A percentile compares a stretch with the other conserved stretches of the same genome.
Evolutionary conservation across 345 rosid species (phyloP).

Genomic region (Fremontodendron californicum): DNA sequence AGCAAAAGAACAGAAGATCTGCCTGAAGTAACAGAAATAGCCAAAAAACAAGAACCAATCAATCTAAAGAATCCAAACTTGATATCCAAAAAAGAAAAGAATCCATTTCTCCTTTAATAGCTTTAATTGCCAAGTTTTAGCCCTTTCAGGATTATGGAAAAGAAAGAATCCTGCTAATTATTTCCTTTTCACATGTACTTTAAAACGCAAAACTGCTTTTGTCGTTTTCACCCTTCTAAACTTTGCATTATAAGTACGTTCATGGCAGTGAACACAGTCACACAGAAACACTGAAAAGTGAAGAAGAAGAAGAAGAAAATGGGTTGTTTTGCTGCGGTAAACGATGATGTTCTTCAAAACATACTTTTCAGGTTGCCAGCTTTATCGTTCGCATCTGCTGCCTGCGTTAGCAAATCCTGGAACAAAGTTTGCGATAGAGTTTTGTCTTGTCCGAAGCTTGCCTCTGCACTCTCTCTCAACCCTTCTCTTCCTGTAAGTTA

Average conservation of each 20-base stretch:
- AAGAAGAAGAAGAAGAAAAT: background rate
- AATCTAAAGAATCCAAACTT: background rate
- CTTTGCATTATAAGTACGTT: background rate
- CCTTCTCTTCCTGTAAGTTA: constrained; percentile 34
- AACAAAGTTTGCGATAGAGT: constrained; percentile 30
- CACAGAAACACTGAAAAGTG: background rate
- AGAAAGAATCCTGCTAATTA: background rate
- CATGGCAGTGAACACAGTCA: background rate
- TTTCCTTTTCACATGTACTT: background rate
- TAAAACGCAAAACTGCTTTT: background rate
- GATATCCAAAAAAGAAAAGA: background rate
- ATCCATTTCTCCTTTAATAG: constrained; percentile 1
- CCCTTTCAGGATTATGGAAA: background rate
- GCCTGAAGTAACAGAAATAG: background rate
- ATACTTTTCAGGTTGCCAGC: constrained; percentile 48
- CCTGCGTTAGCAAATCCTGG: constrained; percentile 53
- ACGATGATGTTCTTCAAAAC: constrained; percentile 37
- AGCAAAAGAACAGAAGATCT: background rate
- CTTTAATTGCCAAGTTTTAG: background rate
- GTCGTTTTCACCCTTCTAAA: background rate
- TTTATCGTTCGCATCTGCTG: constrained; percentile 45
- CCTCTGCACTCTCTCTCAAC: constrained; percentile 49
- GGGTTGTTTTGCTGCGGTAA: constrained; percentile 2
- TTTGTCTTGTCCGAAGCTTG: constrained; percentile 46
- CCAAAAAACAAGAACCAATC: background rate